Evolutionary conservation across 768 basidiomycete species (phyloP).

Genomic region (Psilocybe tampanensis): DNA sequence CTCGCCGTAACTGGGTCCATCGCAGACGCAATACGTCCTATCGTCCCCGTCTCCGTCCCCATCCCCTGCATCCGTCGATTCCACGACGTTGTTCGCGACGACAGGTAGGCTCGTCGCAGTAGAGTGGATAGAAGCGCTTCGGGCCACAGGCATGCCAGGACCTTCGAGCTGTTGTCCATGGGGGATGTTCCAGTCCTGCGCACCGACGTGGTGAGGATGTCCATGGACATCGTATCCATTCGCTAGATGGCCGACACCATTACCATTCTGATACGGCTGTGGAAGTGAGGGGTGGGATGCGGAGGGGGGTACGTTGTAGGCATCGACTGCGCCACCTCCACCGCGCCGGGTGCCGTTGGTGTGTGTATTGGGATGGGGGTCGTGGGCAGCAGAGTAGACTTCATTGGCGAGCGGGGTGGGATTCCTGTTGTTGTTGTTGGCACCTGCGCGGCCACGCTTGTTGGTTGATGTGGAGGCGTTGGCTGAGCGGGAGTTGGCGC

Average conservation of each 20-base stretch:
- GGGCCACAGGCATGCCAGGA: slow-evolving; percentile 75
- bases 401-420: slow-evolving; percentile 42
- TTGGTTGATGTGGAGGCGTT: slow-evolving; percentile 26
- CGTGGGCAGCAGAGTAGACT: slow-evolving; percentile 28
- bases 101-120: slow-evolving; percentile 33
- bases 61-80: slow-evolving; percentile 45
- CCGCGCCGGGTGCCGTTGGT: slow-evolving; percentile 35
- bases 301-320: slow-evolving; percentile 51
- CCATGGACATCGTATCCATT: slow-evolving; percentile 45
- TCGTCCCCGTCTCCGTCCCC: slow-evolving; percentile 63
- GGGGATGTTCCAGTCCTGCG: slow-evolving; percentile 53
- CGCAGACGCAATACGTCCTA: slow-evolving; percentile 83
- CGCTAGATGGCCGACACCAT: slow-evolving; percentile 33
- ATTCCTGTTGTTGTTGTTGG: slow-evolving; percentile 42
- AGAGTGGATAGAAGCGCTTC: slow-evolving; percentile 40
- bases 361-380: slow-evolving; percentile 20
- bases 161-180: slow-evolving; percentile 66
- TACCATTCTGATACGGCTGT: slow-evolving; percentile 37
- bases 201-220: slow-evolving; percentile 28
- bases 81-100: slow-evolving; percentile 31
- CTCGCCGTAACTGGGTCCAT: slow-evolving; percentile 84
- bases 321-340: slow-evolving; percentile 28
- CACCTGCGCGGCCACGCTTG: slow-evolving; percentile 48
- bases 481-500: slow-evolving; percentile 23
- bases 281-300: slow-evolving; percentile 62